Evolutionary conservation across 1,284 basidiomycete species (phyloP), one percentile per base, ranked within the genome.

Genomic region (Polyporus tsugae): DNA sequence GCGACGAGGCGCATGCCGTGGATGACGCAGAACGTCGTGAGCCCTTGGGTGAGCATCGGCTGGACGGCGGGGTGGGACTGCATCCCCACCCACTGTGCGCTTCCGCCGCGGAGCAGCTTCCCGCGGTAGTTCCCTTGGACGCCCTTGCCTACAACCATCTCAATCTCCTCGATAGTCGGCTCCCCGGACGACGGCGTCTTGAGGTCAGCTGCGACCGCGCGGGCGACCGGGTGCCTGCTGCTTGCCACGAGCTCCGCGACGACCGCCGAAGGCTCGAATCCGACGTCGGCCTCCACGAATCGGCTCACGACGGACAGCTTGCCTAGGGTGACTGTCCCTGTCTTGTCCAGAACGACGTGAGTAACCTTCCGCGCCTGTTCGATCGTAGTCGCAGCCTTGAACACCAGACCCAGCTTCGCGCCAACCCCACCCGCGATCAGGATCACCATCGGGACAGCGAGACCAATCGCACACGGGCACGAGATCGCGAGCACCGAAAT

Each of bases 261-360:
- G 44, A 55, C 73, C 19, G 73, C 70, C 52, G 57, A 59, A 10
- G 74, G 71, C 53, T 77, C 67, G 15, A 73, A 69, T 10, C 67
- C 66, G 1, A 74, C 36, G 9, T 67, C 70, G n/a, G 76, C 69
- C 17, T 73, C 72, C 13, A 76, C 11, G 42, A 75, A 75, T 41
- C 75, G 72, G 11, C 72, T 68, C 22, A 77, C 76, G 9, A 82
- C 79, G 0, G 77, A 64, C 49, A 83, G 76, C 41, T 76, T 72
- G 9, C 82, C 83, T 52, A 76, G 72, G 2, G 82, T 83, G 57
- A 84, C 79, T 1, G 84, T 85, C 0, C 84, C 84, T 0, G 84
- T 86, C 80, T 85, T 86, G 77, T 85, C 84, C 64, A 86, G 83
- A 4, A 82, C 82, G 49, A 80, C 78, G 55, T 81, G 77, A 17